Evolutionary conservation across 2,329 filamentous ascomycete genomes (phyloP).

Genomic region (Didymella pinodella): DNA sequence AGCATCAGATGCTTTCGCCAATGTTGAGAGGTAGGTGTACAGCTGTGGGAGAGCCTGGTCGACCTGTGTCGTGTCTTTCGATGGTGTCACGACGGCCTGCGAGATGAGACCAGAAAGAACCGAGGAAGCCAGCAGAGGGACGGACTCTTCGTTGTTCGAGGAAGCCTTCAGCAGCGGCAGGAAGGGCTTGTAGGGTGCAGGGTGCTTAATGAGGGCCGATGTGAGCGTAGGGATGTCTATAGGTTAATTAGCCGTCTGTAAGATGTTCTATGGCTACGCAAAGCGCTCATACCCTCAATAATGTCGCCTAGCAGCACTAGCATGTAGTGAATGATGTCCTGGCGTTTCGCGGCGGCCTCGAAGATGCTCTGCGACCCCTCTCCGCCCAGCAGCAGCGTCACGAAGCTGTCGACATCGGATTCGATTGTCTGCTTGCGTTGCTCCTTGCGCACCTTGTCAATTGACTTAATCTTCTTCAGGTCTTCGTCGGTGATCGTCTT

Average conservation of each 20-base stretch:
- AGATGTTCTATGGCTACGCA: neutral
- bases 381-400: conserved; percentile 77
- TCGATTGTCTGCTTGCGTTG: conserved; percentile 85
- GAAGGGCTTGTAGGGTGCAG: conserved; percentile 77
- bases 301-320: conserved; percentile 88
- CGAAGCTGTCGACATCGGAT: conserved; percentile 79
- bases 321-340: conserved; percentile 94
- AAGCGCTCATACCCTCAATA: conserved; percentile 71
- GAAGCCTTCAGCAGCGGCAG: conserved; percentile 85
- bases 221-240: conserved; percentile 81
- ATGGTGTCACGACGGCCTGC: conserved; percentile 66
- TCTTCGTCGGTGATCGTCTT: conserved; percentile 94
- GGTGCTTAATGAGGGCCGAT: conserved; percentile 75
- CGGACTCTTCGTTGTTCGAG: conserved; percentile 81
- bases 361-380: conserved; percentile 75
- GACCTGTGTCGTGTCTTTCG: conserved; percentile 68
- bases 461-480: conserved; percentile 92
- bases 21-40: conserved; percentile 82
- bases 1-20: conserved; percentile 85
- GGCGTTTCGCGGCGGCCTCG: conserved; percentile 79
- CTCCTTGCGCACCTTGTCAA: conserved; percentile 95
- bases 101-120: conserved; percentile 83
- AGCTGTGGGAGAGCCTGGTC: conserved; percentile 80
- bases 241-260: conserved; percentile 26
- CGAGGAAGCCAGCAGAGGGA: conserved; percentile 87